Conservation (phyloP, 1,139 yeast species). For the Geotrichum bryndzae region DNA sequence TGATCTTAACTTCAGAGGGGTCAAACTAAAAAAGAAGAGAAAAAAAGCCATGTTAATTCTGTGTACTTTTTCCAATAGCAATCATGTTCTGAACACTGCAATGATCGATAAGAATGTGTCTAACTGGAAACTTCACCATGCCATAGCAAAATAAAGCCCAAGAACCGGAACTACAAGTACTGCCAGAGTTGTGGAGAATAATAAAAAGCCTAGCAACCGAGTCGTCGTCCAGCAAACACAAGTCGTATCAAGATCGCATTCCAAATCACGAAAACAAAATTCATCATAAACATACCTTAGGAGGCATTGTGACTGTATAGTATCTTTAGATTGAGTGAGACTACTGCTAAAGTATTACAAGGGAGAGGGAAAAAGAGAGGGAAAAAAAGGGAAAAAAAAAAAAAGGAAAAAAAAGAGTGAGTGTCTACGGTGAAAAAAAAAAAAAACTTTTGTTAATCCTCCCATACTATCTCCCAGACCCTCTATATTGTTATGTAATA, state of each 20-base stretch:
- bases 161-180: not conserved
- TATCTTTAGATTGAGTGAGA: conserved; percentile 13
- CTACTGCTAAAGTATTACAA: conserved; percentile 9
- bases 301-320: conserved; percentile 19
- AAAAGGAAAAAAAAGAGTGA: conserved; percentile 7
- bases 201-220: not conserved
- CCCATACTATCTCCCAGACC: not conserved
- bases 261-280: not conserved
- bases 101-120: not conserved
- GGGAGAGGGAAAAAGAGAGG: conserved; percentile 1
- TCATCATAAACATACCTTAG: conserved; percentile 15
- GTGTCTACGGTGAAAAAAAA: conserved; percentile 10
- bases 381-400: conserved; percentile 2
- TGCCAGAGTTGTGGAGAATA: not conserved
- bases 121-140: not conserved
- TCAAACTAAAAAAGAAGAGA: conserved; percentile 52
- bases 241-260: not conserved
- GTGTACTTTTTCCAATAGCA: not conserved
- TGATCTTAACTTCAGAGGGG: conserved; percentile 96
- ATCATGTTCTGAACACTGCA: not conserved
- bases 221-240: not conserved
- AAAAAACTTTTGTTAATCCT: conserved; percentile 2
- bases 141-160: not conserved
- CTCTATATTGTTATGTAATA: not conserved
- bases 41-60: not conserved